A percentile compares a stretch with the other conserved stretches of the same genome.
Conservation (phyloP, 805 yeast genomes). For the Candida stauntonica region DNA sequence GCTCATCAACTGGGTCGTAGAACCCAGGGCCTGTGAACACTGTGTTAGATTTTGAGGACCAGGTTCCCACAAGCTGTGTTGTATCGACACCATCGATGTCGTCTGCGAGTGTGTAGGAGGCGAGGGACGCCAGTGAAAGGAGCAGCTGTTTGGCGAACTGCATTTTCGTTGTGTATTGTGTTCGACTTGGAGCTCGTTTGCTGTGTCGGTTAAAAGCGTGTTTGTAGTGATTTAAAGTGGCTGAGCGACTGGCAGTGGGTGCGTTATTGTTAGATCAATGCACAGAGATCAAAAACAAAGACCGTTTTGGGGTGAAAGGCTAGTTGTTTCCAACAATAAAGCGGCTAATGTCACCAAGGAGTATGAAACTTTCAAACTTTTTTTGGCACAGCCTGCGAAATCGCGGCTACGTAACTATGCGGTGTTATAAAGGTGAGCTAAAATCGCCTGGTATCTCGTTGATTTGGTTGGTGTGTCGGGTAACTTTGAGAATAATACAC, state of each 20-base stretch:
- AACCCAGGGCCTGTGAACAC: constrained; percentile 97
- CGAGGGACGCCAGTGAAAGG: neutral
- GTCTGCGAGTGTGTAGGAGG: constrained; percentile 1
- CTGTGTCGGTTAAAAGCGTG: constrained; percentile 1
- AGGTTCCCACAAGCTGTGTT: constrained; percentile 67
- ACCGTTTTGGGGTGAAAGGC: too few relatives aligned
- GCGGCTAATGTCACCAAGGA: too few relatives aligned
- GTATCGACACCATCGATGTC: constrained; percentile 12
- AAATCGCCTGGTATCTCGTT: too few relatives aligned
- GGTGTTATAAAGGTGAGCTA: too few relatives aligned
- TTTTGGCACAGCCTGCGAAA: neutral
- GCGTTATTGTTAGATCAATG: too few relatives aligned
- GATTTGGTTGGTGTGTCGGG: too few relatives aligned
- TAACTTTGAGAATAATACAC: too few relatives aligned
- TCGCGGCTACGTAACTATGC: neutral
- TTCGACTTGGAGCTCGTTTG: neutral
- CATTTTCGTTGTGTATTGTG: constrained; percentile 1
- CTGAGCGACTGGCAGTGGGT: neutral
- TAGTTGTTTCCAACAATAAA: too few relatives aligned
- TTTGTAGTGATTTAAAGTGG: neutral
- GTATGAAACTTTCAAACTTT: neutral
- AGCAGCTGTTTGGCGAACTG: constrained; percentile 4
- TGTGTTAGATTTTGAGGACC: constrained; percentile 91
- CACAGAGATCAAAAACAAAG: too few relatives aligned
- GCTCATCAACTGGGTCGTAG: constrained; percentile 93